Conservation (phyloP, 495 filamentous ascomycete species). For the Aspergillus wentii region DNA sequence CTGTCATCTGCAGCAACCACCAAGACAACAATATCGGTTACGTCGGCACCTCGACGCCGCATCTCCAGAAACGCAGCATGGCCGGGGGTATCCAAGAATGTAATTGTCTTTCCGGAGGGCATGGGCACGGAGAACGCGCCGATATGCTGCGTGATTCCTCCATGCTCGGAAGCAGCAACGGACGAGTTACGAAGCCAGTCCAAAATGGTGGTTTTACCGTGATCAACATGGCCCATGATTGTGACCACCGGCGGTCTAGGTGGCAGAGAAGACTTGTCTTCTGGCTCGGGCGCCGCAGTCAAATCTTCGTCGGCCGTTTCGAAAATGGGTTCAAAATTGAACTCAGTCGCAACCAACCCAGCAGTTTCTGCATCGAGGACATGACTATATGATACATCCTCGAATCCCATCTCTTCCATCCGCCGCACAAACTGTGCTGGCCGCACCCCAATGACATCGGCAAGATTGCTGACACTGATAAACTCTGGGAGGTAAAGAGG, state of each 20-base stretch:
- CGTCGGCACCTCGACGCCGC: conserved; percentile 91
- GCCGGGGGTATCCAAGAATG: conserved; percentile 95
- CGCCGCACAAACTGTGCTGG: conserved; percentile 67
- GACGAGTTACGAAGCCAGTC: conserved; percentile 93
- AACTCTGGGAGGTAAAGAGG: conserved; percentile 83
- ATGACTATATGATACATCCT: conserved; percentile 70
- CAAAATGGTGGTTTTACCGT: conserved; percentile 95
- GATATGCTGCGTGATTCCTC: conserved; percentile 98
- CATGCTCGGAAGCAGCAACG: conserved; percentile 84
- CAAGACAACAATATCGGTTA: conserved; percentile 94
- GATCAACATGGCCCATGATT: conserved; percentile 99
- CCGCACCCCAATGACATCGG: conserved; percentile 68
- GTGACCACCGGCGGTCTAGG: conserved; percentile 89
- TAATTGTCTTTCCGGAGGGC: conserved; percentile 80
- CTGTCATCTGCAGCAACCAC: conserved; percentile 97
- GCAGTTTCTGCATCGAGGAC: conserved; percentile 88
- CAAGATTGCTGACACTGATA: conserved; percentile 81
- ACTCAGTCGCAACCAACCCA: conserved; percentile 86
- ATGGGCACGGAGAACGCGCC: conserved; percentile 95
- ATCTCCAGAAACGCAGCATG: conserved; percentile 94
- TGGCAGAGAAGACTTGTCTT: conserved; percentile 68
- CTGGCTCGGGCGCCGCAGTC: conserved; percentile 58
- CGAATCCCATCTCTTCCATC: conserved; percentile 73
- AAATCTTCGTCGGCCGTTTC: conserved; percentile 67
- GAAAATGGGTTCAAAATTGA: conserved; percentile 87